Conservation (phyloP, 78 protist genomes). For the Dictyostelium capitatum region DNA sequence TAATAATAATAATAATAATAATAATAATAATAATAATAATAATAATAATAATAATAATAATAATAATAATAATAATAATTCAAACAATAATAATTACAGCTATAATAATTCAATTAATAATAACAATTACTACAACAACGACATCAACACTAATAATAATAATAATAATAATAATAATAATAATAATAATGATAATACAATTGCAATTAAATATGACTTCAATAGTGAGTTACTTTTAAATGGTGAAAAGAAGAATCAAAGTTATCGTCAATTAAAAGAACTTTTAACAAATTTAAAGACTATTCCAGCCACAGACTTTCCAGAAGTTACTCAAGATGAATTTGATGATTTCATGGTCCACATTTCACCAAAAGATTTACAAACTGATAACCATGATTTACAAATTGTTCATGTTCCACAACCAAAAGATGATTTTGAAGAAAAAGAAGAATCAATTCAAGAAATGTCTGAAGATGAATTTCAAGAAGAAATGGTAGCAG, state of each 20-base stretch:
- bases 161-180: neutral
- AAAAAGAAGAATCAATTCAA: too few species aligned
- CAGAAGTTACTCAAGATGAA: neutral
- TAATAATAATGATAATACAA: neutral
- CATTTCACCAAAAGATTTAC: too few species aligned
- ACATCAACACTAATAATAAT: too few species aligned
- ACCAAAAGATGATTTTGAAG: too few species aligned
- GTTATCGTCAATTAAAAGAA: neutral
- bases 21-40: conserved; percentile 23
- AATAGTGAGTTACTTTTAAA: conserved; percentile 48
- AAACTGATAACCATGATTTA: too few species aligned
- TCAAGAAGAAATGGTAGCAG: too few species aligned
- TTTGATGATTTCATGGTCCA: conserved; percentile 12
- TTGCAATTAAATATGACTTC: too few species aligned
- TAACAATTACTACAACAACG: too few species aligned
- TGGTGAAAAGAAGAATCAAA: conserved; percentile 36
- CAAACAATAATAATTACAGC: too few species aligned
- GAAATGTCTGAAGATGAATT: too few species aligned
- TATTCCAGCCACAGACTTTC: neutral
- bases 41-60: conserved; percentile 18
- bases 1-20: conserved; percentile 9
- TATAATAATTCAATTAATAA: neutral
- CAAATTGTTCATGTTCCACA: too few species aligned
- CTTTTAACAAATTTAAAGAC: conserved; percentile 14
- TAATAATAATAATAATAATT: conserved; percentile 7